phyloP scores from a whole-genome alignment of 441 rosid genomes.

The Oxalis stricta region DNA sequence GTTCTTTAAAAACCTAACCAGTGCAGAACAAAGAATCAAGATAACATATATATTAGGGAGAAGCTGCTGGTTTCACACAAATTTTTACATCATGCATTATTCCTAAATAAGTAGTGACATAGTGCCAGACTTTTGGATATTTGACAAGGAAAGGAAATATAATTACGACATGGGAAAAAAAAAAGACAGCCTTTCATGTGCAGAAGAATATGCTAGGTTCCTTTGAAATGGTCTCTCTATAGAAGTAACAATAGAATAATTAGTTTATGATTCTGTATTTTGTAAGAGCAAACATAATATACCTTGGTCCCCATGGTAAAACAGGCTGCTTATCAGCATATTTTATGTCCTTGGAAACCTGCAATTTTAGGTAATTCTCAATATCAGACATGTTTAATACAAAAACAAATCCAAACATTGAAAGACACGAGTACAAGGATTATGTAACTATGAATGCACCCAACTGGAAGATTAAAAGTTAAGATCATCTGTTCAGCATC shows the following conservation, averaged over 20 bases:
- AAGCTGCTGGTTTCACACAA: no score
- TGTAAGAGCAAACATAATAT: conserved; percentile 16
- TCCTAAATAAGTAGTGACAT: no score
- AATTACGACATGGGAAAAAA: not conserved
- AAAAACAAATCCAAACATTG: no score
- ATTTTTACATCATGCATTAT: no score
- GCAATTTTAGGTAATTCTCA: conserved; percentile 12
- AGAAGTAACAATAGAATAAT: conserved; percentile 8
- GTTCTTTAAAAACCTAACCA: not conserved
- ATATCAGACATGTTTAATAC: not conserved
- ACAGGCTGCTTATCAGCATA: conserved; percentile 93
- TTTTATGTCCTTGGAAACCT: conserved; percentile 92
- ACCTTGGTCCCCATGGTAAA: conserved; percentile 98
- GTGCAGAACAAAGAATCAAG: not conserved
- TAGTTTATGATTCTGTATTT: not conserved
- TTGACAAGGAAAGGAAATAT: not conserved
- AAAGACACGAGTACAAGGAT: no score
- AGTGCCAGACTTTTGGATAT: not conserved
- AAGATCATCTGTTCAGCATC: no score
- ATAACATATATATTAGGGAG: no score
- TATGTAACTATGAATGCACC: no score
- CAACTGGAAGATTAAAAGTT: no score
- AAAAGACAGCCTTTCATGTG: not conserved
- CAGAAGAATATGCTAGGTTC: no score
- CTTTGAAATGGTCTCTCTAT: no score